Conservation (phyloP, 345 rosid genomes). For the Eucalyptus camaldulensis region DNA sequence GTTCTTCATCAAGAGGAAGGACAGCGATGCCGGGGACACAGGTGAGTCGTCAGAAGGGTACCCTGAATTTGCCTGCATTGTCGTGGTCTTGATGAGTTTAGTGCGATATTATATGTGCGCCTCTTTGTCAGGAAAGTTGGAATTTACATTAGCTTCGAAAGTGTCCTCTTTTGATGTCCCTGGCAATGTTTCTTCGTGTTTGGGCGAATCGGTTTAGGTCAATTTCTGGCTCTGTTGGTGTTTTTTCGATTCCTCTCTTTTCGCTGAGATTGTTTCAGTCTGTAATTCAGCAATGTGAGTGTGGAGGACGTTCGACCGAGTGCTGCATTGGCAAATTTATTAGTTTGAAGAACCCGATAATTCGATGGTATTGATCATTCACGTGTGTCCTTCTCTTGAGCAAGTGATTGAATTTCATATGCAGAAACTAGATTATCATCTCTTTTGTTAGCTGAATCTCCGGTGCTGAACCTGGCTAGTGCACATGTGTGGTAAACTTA, state of each 20-base stretch:
- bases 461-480: neutral
- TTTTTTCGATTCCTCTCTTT: neutral
- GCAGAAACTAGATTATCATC: neutral
- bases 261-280: neutral
- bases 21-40: slow-evolving; percentile 94
- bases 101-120: neutral
- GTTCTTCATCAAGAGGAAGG: slow-evolving; percentile 77
- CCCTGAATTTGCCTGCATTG: neutral
- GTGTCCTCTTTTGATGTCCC: neutral
- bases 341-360: neutral
- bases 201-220: neutral
- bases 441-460: neutral
- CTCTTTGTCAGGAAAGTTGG: neutral
- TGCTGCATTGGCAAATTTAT: neutral
- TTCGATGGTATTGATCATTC: neutral
- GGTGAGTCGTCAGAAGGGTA: slow-evolving; percentile 14
- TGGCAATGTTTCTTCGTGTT: neutral
- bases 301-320: neutral
- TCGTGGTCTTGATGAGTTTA: neutral
- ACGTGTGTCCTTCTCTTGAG: neutral
- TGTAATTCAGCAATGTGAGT: neutral
- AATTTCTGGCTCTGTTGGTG: neutral
- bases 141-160: neutral
- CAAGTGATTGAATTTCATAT: neutral
- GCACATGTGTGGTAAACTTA: neutral